Evolutionary conservation across 352 stramenopile genomes (phyloP).

Genomic region (Lagenidium giganteum): DNA sequence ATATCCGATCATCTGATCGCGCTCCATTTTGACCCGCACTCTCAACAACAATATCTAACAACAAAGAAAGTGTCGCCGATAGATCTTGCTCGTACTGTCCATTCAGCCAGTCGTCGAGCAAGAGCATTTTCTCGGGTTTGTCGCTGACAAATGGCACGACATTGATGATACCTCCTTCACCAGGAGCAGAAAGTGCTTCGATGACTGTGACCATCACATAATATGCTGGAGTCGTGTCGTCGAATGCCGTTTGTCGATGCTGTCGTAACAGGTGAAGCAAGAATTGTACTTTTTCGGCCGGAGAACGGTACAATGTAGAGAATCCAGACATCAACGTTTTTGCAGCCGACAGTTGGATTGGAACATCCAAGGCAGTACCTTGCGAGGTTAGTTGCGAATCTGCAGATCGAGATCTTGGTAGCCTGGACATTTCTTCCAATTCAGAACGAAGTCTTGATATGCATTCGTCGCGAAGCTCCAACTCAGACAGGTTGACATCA

Average conservation of each 20-base stretch:
- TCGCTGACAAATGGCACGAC: no score
- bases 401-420: neutral
- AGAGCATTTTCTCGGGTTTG: no score
- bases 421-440: conserved; percentile 53
- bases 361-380: no score
- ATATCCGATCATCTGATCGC: no score
- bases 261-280: conserved; percentile 52
- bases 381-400: neutral
- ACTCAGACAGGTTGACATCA: conserved; percentile 35
- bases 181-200: conserved; percentile 42
- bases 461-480: conserved; percentile 28
- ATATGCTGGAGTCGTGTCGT: conserved; percentile 29
- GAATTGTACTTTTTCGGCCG: conserved; percentile 61
- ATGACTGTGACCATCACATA: conserved; percentile 58
- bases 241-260: conserved; percentile 27
- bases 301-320: conserved; percentile 52
- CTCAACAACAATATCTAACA: no score
- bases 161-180: conserved; percentile 58
- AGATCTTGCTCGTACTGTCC: no score
- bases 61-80: no score
- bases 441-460: conserved; percentile 30
- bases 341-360: conserved; percentile 29
- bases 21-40: no score
- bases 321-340: conserved; percentile 61
- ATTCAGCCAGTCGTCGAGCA: neutral